These are phyloP conservation scores for Trichoderma atrobrunneum DNA, from an alignment of 2,329 filamentous ascomycete species.

Conservation along the genomic window DNA sequence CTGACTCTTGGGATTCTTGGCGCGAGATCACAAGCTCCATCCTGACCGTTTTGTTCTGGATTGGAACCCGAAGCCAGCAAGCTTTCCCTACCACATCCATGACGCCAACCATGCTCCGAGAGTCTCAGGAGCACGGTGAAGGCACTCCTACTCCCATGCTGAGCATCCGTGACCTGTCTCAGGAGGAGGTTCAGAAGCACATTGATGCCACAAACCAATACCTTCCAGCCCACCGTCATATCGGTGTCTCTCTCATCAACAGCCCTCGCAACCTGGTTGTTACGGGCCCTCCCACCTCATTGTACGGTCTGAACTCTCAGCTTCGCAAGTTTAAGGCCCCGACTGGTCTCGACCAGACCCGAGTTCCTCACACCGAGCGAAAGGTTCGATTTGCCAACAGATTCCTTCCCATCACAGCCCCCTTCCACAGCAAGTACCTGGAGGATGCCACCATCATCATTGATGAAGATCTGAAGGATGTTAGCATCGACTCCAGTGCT, in stretches of 20 bases:
- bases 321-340: constrained; percentile 95
- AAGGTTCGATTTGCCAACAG: constrained; percentile 96
- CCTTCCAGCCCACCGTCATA: constrained; percentile 86
- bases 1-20: constrained; percentile 91
- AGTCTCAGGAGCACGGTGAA: constrained; percentile 91
- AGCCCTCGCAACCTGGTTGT: constrained; percentile 96
- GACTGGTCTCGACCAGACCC: constrained; percentile 93
- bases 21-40: constrained; percentile 75
- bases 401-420: constrained; percentile 94
- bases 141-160: constrained; percentile 97
- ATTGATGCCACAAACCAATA: constrained; percentile 97
- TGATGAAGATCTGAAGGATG: constrained; percentile 79
- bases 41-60: constrained; percentile 96
- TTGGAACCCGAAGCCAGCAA: constrained; percentile 94
- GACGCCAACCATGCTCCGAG: constrained; percentile 83
- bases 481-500: constrained; percentile 69
- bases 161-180: constrained; percentile 89
- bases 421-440: constrained; percentile 97
- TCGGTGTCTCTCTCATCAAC: constrained; percentile 93
- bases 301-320: constrained; percentile 93
- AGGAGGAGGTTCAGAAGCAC: constrained; percentile 87
- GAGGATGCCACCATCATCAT: constrained; percentile 77
- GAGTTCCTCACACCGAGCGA: constrained; percentile 89
- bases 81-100: constrained; percentile 94
- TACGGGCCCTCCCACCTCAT: constrained; percentile 89